Base-by-base conservation (phyloP, 139 green algal genomes). In the Nannochloris sp. region DNA sequence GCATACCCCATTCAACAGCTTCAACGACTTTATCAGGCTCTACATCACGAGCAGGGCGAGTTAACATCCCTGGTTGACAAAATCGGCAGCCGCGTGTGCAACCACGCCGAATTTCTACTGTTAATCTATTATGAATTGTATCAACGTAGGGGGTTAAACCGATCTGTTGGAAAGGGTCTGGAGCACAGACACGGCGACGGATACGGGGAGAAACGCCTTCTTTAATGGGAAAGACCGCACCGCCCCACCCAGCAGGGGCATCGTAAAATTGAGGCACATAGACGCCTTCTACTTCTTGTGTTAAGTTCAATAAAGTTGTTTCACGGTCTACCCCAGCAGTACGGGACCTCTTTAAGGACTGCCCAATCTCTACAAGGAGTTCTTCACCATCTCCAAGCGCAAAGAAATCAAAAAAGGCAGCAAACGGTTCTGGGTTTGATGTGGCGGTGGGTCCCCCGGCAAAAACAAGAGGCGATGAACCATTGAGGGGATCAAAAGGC, bases 251-350 rank as follows among this genome's bases (percentile, higher is more conserved):
- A 2, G 31, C 42, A 1, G 68, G 72, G 2, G 46, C 38, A 27
- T 92, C 67, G 69, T 92, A 91, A 48, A 91, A 86, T 70, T 85
- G 79, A 10, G 85, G 85, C 47, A 91, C 85, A 60, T 91, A 91
- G 32, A 92, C 81, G 2, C 85, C 85, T 44, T 68, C 57, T 32
- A 91, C 85, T 0, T 27, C 66, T 6, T 42, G 71, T 0, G 80
- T 71, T 33, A 91, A 71, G 0, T 60, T 72, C 32, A 71, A 61
- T 42, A 91, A 83, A 2, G 79, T 87, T 34, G 60, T 67, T 15
- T 76, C 65, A 23, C 84, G 74, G 54, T 70, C 71, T 48, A 91
- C 38, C n/a, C 64, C 30, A 34, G 81, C 71, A 1, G 60, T 54
- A 15, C 69, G 67, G 64, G 76, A 88, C 6, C 15, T 29, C 53